Evolutionary conservation across 176 grass and related monocot species (phyloP), one percentile per base, ranked within the genome.

Genomic region (Phragmites australis): DNA sequence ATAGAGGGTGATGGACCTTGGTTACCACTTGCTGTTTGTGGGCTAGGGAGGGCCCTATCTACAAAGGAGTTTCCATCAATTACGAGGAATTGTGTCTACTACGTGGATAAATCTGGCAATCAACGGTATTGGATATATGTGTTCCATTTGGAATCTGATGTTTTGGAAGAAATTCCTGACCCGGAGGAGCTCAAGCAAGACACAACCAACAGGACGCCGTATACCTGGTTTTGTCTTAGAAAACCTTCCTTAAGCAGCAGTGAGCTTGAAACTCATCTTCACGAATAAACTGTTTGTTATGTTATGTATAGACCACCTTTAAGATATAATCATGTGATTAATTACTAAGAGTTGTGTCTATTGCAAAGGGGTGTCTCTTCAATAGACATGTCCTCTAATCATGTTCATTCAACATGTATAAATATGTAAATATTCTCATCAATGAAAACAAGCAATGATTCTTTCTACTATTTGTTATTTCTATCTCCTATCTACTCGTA

Each of bases 41-140:
- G 54, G 67, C 5, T 1, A 3, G 6, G 54, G 68, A 0, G 80
- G 49, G 25, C 78, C 7, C 51, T 58, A 3, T 53, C 61, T 1
- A 31, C 30, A 39, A 58, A 70, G 19, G 51, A 81, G 23, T 70
- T 70, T 6, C 78, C 51, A 0, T 2, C 9, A 6, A 23, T 81
- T 6, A 57, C 45, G 39, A 81, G 39, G 12, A 81, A 81, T 30
- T 55, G 67, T 41, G 4, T 68, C 30, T 79, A 79, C n/a, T 54
- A 42, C 3, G 22, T 18, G 9, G 51, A 42, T 75, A 19, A 2
- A 7, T 0, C 21, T 42, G 5, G 3, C 0, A 11, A 44, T 2
- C 13, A 57, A 8, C 50, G 26, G 6, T 16, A 65, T 3, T 79
- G 61, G 60, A 26, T 39, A 13, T n/a, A 18, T 23, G 47, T 79